phyloP scores from a whole-genome alignment of 2,329 filamentous ascomycete species.

The Monilinia vaccinii-corymbosi region DNA sequence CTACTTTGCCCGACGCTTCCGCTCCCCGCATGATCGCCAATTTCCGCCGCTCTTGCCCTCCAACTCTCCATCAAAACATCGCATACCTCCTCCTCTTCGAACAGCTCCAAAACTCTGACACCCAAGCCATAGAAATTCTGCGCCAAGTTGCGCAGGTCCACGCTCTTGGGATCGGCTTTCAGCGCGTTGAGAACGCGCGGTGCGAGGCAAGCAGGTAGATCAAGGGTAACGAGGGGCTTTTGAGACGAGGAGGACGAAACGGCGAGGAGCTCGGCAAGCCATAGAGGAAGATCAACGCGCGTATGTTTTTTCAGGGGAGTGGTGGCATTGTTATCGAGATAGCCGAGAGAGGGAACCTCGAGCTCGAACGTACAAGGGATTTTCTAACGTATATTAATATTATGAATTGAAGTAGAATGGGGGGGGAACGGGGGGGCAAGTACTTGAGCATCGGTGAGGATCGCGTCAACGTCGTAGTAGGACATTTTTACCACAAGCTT shows the following conservation, averaged over 20 bases:
- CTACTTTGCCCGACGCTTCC: constrained; percentile 61
- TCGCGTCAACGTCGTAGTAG: constrained; percentile 79
- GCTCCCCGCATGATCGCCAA: constrained; percentile 84
- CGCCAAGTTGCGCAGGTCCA: constrained; percentile 74
- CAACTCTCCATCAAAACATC: constrained; percentile 71
- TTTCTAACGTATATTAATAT: constrained; percentile 50
- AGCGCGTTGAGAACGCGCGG: constrained; percentile 76
- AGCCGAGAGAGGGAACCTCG: constrained; percentile 76
- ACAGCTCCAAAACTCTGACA: constrained; percentile 78
- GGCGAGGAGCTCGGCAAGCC: constrained; percentile 90
- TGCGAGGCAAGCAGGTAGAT: constrained; percentile 61
- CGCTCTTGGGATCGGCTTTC: constrained; percentile 78
- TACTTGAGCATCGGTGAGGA: constrained; percentile 77
- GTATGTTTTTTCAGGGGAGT: constrained; percentile 70
- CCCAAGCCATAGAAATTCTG: constrained; percentile 84
- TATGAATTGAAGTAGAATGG: constrained; percentile 5
- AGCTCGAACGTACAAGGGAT: constrained; percentile 92
- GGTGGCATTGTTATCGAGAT: constrained; percentile 72
- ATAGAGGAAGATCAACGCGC: constrained; percentile 75
- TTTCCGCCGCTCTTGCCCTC: constrained; percentile 68
- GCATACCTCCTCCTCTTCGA: constrained; percentile 76
- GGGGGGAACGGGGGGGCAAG: constrained; percentile 30
- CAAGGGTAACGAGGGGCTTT: constrained; percentile 64
- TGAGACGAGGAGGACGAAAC: constrained; percentile 44
- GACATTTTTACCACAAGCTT: constrained; percentile 40